A percentile compares a stretch with the other conserved stretches of the same genome.
phyloP scores from a whole-genome alignment of 306 rosid species.

The Glycine soja region DNA sequence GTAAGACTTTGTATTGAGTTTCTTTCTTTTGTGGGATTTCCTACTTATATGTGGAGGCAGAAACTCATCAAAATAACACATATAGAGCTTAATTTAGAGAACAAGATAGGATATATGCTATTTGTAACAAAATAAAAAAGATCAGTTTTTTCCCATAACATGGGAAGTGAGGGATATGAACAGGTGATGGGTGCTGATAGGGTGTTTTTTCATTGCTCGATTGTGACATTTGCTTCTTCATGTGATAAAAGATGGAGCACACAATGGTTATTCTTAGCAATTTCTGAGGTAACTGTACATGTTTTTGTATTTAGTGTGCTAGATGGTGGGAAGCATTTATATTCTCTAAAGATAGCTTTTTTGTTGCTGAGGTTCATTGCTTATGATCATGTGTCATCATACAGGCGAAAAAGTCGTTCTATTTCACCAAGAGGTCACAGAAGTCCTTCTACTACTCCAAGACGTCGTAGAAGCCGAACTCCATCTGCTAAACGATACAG shows the following conservation, averaged over 20 bases:
- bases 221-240: constrained; percentile 93
- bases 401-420: constrained; percentile 90
- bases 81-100: constrained; percentile 47
- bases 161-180: constrained; percentile 89
- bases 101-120: constrained; percentile 51
- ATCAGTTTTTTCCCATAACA: constrained; percentile 66
- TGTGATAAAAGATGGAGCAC: constrained; percentile 98
- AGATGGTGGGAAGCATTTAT: constrained; percentile 70
- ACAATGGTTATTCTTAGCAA: constrained; percentile 88
- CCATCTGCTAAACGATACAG: constrained; percentile 64
- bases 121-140: constrained; percentile 56
- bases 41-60: constrained; percentile 30
- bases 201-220: constrained; percentile 88
- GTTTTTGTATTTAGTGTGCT: constrained; percentile 64
- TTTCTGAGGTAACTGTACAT: constrained; percentile 94
- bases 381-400: constrained; percentile 52
- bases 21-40: constrained; percentile 45
- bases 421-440: constrained; percentile 60
- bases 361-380: constrained; percentile 47
- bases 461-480: constrained; percentile 75
- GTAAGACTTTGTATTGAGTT: constrained; percentile 40
- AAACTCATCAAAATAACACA: constrained; percentile 31
- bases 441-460: constrained; percentile 64
- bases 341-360: constrained; percentile 41
- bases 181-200: constrained; percentile 90